A percentile compares a stretch with the other conserved stretches of the same genome.
Evolutionary conservation across 495 filamentous ascomycete species (phyloP).

Genomic region (Jackrogersella multiformis): DNA sequence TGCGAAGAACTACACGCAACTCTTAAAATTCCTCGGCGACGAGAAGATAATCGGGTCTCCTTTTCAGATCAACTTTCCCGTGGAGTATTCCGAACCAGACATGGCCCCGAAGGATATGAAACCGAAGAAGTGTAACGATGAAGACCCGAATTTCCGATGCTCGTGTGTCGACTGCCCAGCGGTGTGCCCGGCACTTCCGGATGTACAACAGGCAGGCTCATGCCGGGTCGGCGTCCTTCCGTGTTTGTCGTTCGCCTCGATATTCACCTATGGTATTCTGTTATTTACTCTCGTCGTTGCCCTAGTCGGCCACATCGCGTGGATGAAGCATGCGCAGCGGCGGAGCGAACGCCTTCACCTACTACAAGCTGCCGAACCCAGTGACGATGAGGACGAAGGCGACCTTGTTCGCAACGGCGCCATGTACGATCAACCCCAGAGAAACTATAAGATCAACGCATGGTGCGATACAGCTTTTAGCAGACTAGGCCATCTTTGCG

Average conservation of each 20-base stretch:
- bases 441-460: slow-evolving; percentile 80
- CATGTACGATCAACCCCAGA: slow-evolving; percentile 74
- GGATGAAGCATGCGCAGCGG: slow-evolving; percentile 72
- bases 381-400: slow-evolving; percentile 90
- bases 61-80: slow-evolving; percentile 95
- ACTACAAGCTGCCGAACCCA: slow-evolving; percentile 82
- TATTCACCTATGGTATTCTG: slow-evolving; percentile 82
- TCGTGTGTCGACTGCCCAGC: slow-evolving; percentile 91
- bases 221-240: slow-evolving; percentile 88
- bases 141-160: slow-evolving; percentile 84
- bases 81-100: slow-evolving; percentile 65
- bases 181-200: slow-evolving; percentile 82
- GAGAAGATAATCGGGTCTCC: slow-evolving; percentile 89
- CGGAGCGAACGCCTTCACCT: slow-evolving; percentile 83
- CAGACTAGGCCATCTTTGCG: slow-evolving; percentile 81
- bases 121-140: slow-evolving; percentile 86
- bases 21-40: slow-evolving; percentile 91
- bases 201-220: slow-evolving; percentile 68
- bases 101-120: slow-evolving; percentile 73
- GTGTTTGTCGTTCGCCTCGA: slow-evolving; percentile 90
- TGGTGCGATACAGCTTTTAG: slow-evolving; percentile 81
- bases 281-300: slow-evolving; percentile 70
- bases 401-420: slow-evolving; percentile 77
- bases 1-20: slow-evolving; percentile 85
- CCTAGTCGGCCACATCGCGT: slow-evolving; percentile 77